Evolutionary conservation across 2,329 filamentous ascomycete species (phyloP).

Genomic region (Colletotrichum sp.): DNA sequence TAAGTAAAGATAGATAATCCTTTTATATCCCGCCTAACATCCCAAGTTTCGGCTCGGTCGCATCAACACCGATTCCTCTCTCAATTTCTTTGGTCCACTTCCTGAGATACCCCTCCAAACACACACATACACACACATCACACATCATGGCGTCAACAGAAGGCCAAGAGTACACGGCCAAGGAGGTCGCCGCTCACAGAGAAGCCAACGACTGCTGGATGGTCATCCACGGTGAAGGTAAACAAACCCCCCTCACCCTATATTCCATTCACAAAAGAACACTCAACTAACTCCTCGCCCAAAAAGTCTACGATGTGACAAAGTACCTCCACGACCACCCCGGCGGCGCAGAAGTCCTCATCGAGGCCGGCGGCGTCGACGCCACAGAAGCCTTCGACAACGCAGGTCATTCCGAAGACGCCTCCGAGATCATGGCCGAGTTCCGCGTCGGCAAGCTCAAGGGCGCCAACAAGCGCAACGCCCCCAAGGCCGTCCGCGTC

Average conservation of each 20-base stretch:
- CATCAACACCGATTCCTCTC: not conserved
- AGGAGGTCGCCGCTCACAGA: conserved; percentile 56
- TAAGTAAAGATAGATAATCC: not conserved
- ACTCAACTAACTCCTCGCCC: not conserved
- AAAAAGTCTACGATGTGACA: conserved; percentile 62
- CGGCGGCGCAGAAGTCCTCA: conserved; percentile 78
- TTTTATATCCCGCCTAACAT: not conserved
- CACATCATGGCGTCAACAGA: conserved; percentile 18
- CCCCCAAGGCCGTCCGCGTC: conserved; percentile 28
- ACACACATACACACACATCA: not conserved
- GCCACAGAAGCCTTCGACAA: conserved; percentile 83
- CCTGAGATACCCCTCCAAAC: not conserved
- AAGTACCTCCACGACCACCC: conserved; percentile 65
- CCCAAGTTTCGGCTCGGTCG: not conserved
- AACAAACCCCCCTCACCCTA: not conserved
- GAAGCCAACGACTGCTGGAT: conserved; percentile 56
- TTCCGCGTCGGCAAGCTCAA: conserved; percentile 43
- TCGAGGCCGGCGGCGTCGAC: conserved; percentile 80
- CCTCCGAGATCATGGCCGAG: conserved; percentile 45
- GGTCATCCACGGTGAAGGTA: conserved; percentile 60
- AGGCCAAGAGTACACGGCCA: conserved; percentile 33
- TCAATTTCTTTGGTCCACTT: not conserved
- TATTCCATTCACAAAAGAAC: not conserved
- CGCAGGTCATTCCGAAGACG: conserved; percentile 78
- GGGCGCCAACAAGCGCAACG: conserved; percentile 27